Base-by-base conservation (phyloP, 2,329 filamentous ascomycete species). In the Aaosphaeria arxii region DNA sequence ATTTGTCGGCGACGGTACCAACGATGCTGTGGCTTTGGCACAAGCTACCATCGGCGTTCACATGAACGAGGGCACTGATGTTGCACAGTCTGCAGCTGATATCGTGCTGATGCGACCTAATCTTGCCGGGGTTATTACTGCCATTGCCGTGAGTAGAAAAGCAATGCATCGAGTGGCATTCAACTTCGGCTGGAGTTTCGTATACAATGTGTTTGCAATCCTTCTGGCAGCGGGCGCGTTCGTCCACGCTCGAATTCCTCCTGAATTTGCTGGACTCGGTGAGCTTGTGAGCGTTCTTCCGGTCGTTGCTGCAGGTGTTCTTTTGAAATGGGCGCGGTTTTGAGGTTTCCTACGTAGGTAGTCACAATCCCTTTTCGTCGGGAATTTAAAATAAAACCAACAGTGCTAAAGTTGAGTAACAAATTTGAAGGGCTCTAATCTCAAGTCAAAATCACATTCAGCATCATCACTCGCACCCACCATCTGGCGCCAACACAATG, bases 1-100 rank as follows among this genome's bases (percentile, higher is more conserved):
- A 5, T 91, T 92, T 67, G 78, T 79, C 48, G 88, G 88, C 35
- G 88, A 94, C 57, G 89, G 89, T 1, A 91, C 86, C n/a, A 92
- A 92, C 63, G 88, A 92, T 57, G 87, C 88, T 0, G 76, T 82
- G 1, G 88, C 88, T 0, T 76, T 92, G 1, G 82, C 86, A 0
- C 81, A 85, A 59, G 86, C 88, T 1, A 81, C 78, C 1, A 78
- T 92, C 38, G 88, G 89, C 13, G 74, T 91, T 0, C 85, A 88
- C 56, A 82, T 92, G 64, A 80, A 78, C 48, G 76, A 71, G 43
- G 76, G 61, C 6, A 64, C 60, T 7, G 87, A 89, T 48, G 75
- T 91, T 2, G 85, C 88, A 0, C 71, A 80, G 47, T 78, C 75
- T 0, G 85, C 86, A 0, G 85, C 88, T 0, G 86, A 91, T 56